Conservation (phyloP, 2,329 filamentous ascomycete species). For the Fusarium drepaniforme region DNA sequence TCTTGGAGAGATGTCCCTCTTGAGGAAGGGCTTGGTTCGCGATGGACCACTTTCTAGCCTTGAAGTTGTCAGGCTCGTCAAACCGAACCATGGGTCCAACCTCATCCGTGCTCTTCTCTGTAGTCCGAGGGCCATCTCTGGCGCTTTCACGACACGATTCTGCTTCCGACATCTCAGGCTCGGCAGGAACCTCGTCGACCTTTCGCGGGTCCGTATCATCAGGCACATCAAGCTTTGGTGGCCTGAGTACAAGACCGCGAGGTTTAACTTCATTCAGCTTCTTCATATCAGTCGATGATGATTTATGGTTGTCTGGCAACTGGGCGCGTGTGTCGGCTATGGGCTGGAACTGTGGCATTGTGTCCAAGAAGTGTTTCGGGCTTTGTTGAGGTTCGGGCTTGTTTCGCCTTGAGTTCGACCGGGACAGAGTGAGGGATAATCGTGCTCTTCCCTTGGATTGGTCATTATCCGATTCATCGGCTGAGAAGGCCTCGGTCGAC, state of each 20-base stretch:
- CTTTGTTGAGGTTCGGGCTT: slow-evolving; percentile 48
- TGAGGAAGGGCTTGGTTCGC: slow-evolving; percentile 56
- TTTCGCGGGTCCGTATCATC: slow-evolving; percentile 53
- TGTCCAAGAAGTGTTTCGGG: slow-evolving; percentile 62
- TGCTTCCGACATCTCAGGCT: slow-evolving; percentile 54
- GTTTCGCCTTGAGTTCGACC: slow-evolving; percentile 48
- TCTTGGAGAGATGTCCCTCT: slow-evolving; percentile 63
- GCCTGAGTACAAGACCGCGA: slow-evolving; percentile 62
- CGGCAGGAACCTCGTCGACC: slow-evolving; percentile 33
- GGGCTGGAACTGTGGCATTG: slow-evolving; percentile 63
- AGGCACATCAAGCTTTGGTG: slow-evolving; percentile 61
- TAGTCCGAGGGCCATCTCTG: slow-evolving; percentile 46
- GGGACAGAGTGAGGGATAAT: slow-evolving; percentile 51
- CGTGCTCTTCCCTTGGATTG: slow-evolving; percentile 54
- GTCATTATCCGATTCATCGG: slow-evolving; percentile 64
- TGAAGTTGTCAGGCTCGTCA: slow-evolving; percentile 40
- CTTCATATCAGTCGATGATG: slow-evolving; percentile 24
- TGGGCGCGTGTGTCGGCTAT: slow-evolving; percentile 44
- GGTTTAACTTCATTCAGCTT: slow-evolving; percentile 51
- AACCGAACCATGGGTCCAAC: slow-evolving; percentile 44
- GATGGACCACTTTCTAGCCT: slow-evolving; percentile 64
- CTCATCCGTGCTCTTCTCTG: slow-evolving; percentile 53
- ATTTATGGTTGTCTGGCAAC: slow-evolving; percentile 28
- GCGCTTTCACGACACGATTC: slow-evolving; percentile 51
- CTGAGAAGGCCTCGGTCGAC: slow-evolving; percentile 55